Base-by-base conservation (phyloP, 257 asterid species). In the Nicotiana knightiana region DNA sequence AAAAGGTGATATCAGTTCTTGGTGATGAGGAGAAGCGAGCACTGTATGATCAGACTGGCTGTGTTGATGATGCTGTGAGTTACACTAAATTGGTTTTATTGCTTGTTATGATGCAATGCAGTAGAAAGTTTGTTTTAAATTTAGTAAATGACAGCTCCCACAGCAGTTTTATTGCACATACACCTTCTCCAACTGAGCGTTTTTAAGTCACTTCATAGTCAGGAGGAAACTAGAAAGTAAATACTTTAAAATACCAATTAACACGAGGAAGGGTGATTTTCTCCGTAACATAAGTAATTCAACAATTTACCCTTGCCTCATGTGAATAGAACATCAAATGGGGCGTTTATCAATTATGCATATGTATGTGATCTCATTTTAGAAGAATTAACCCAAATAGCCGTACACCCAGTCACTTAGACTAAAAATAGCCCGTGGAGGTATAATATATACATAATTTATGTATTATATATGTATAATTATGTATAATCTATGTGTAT, bases 51-150 rank as follows among this genome's bases (percentile, higher is more conserved):
- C 92, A 94, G 88, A 94, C 98, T 85, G 98, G 97, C 46, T 93
- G 96, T 88, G 90, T 93, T 86, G 97, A 95, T 83, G 98, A 94
- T 92, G 93, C 90, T 81, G 98, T 93, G 86, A 94, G 98, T 93
- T 43, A 8, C 48, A 67, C 51, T 64, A 64, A 4, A n/a, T 26
- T 59, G 17, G 46, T 53, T 53, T 53, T 53, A 12, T 4, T 13
- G n/a, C 58, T 12, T 13, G 58, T 11, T 15, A 54, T 54, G 59
- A 54, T 17, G 59, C 17, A 54, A 17, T 13, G n/a, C n/a, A 54
- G 59, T 15, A 54, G n/a, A 15, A 54, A 54, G 59, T 54, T 13
- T 54, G 59, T 54, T 13, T 54, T 54, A 54, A 54, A 54, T 15
- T 54, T 15, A 54, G n/a, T 17, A 54, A 13, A 51, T 4, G 2